These are phyloP conservation scores for Phialemonium atrogriseum DNA, from an alignment of 2,329 filamentous ascomycete genomes.

Conservation along the genomic window DNA sequence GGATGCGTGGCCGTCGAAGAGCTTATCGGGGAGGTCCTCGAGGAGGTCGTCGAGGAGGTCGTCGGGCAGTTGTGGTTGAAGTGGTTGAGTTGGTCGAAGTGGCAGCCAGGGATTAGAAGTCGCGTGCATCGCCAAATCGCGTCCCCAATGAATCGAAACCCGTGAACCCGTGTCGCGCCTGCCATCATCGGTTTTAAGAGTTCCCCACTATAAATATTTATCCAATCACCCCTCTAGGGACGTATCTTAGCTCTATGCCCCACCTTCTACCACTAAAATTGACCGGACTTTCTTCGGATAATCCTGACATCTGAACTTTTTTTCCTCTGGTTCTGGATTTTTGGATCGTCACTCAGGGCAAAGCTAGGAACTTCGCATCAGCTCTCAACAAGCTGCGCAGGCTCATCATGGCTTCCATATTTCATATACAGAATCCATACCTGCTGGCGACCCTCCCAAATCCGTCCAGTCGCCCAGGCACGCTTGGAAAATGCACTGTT, in stretches of 20 bases:
- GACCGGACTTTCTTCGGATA: constrained; percentile 3
- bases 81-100: no score
- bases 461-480: constrained; percentile 42
- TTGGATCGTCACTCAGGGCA: no score
- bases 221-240: background rate
- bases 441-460: constrained; percentile 51
- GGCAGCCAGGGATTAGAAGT: no score
- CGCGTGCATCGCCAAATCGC: no score
- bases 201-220: no score
- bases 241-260: no score
- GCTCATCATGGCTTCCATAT: constrained; percentile 45
- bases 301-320: constrained; percentile 1
- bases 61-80: no score
- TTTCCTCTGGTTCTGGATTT: background rate
- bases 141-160: no score
- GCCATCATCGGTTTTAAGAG: constrained; percentile 2
- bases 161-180: constrained; percentile 3
- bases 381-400: background rate
- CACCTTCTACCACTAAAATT: constrained; percentile 4
- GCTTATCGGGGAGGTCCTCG: no score
- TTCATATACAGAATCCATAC: constrained; percentile 57
- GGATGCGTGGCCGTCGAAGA: no score
- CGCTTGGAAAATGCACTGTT: constrained; percentile 45
- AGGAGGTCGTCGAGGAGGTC: no score
- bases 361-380: constrained; percentile 4